Evolutionary conservation across 768 basidiomycete genomes (phyloP).

Genomic region (Lentinula guzmanii): DNA sequence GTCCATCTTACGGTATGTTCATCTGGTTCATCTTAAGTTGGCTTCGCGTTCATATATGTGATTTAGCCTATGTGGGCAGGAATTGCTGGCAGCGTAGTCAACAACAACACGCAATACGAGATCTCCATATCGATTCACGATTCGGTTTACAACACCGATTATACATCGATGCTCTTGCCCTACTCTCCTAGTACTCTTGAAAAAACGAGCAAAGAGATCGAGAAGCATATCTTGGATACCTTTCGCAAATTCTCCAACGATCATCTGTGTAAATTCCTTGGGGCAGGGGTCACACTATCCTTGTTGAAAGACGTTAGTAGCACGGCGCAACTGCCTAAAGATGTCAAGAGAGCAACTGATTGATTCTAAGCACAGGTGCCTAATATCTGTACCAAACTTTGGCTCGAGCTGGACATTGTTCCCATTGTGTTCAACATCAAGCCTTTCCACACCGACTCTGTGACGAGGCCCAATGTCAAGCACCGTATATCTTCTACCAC

Average conservation of each 20-base stretch:
- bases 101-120: constrained; percentile 57
- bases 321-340: not conserved
- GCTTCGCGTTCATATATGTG: constrained; percentile 15
- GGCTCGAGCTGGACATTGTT: constrained; percentile 79
- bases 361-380: constrained; percentile 44
- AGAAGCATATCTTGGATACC: constrained; percentile 55
- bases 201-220: constrained; percentile 55
- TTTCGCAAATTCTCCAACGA: constrained; percentile 68
- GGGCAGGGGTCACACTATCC: constrained; percentile 68
- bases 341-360: constrained; percentile 11
- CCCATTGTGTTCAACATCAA: constrained; percentile 86
- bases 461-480: constrained; percentile 74
- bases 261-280: constrained; percentile 83
- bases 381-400: constrained; percentile 80
- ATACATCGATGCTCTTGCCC: constrained; percentile 49
- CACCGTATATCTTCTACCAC: constrained; percentile 79
- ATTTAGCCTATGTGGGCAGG: constrained; percentile 85
- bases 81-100: constrained; percentile 56
- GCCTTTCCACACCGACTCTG: constrained; percentile 71
- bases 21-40: not conserved
- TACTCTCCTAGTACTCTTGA: constrained; percentile 46
- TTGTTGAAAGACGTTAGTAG: constrained; percentile 60
- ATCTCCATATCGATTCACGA: constrained; percentile 79
- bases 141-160: constrained; percentile 81
- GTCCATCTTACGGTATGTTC: constrained; percentile 56